Conservation (phyloP, 805 yeast genomes). For the Saccharomycopsis schoenii region DNA sequence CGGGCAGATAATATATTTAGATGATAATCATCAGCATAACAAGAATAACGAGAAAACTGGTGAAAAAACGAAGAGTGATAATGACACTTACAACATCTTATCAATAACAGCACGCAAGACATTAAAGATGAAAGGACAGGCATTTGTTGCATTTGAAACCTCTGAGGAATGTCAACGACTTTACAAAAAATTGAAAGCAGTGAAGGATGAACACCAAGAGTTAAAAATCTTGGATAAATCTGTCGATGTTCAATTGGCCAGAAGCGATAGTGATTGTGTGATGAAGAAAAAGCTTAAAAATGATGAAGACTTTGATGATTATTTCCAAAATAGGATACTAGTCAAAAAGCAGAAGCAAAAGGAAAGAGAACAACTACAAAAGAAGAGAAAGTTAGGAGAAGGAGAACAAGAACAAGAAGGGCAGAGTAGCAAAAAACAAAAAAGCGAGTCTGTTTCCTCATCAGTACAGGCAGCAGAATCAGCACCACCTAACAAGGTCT, state of each 20-base stretch:
- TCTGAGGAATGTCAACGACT: slow-evolving; percentile 20
- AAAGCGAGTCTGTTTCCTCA: slow-evolving; percentile 22
- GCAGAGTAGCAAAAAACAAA: neutral
- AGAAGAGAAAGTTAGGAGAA: slow-evolving; percentile 17
- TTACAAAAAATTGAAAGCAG: slow-evolving; percentile 26
- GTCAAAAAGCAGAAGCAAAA: slow-evolving; percentile 10
- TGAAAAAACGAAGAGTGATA: neutral
- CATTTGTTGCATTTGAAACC: slow-evolving; percentile 52
- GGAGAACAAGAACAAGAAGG: slow-evolving; percentile 2
- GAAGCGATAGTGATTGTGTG: slow-evolving; percentile 21
- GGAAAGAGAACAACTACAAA: slow-evolving; percentile 13
- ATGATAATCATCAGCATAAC: neutral
- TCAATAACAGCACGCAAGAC: slow-evolving; percentile 50
- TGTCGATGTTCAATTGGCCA: slow-evolving; percentile 21
- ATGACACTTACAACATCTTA: slow-evolving; percentile 13
- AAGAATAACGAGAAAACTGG: slow-evolving; percentile 22
- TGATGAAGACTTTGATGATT: slow-evolving; percentile 16
- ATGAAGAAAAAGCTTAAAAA: slow-evolving; percentile 16
- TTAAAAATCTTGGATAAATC: slow-evolving; percentile 18
- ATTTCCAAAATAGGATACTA: slow-evolving; percentile 19
- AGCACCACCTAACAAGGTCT: slow-evolving; percentile 51
- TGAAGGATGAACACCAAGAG: slow-evolving; percentile 30
- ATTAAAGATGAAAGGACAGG: slow-evolving; percentile 71
- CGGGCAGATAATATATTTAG: neutral
- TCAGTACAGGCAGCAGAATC: slow-evolving; percentile 13